A percentile compares a stretch with the other conserved stretches of the same genome.
Conservation (phyloP, 345 rosid species). For the Garcia nutans region DNA sequence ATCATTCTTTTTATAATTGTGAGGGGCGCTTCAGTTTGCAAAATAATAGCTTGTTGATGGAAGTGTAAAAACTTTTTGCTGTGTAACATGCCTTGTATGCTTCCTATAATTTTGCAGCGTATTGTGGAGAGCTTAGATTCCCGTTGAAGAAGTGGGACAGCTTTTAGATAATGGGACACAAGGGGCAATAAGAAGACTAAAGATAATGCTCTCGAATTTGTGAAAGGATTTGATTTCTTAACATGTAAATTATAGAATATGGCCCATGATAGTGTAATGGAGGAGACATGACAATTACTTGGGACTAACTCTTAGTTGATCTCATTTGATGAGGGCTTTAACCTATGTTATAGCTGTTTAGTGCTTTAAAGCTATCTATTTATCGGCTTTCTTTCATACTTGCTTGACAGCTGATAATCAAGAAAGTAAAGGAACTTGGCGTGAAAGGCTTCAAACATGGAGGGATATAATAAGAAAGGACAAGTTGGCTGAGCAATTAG, state of each 20-base stretch:
- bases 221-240: neutral
- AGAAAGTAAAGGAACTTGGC: conserved; percentile 58
- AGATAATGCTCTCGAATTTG: neutral
- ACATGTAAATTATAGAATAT: neutral
- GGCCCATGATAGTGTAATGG: neutral
- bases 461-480: conserved; percentile 67
- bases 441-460: conserved; percentile 71
- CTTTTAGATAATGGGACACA: no score
- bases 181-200: neutral
- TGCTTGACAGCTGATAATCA: conserved; percentile 45
- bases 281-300: neutral
- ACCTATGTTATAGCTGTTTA: neutral
- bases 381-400: conserved; percentile 15
- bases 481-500: conserved; percentile 60
- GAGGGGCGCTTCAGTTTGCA: neutral
- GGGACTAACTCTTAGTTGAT: neutral
- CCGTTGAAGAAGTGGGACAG: neutral
- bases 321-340: neutral
- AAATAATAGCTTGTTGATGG: neutral
- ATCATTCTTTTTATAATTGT: no score
- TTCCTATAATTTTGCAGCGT: neutral
- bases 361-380: conserved; percentile 6
- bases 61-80: neutral
- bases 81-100: neutral
- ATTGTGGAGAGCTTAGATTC: neutral